phyloP scores from a whole-genome alignment of 108 stramenopile species.

The Skeletonema menzelii region DNA sequence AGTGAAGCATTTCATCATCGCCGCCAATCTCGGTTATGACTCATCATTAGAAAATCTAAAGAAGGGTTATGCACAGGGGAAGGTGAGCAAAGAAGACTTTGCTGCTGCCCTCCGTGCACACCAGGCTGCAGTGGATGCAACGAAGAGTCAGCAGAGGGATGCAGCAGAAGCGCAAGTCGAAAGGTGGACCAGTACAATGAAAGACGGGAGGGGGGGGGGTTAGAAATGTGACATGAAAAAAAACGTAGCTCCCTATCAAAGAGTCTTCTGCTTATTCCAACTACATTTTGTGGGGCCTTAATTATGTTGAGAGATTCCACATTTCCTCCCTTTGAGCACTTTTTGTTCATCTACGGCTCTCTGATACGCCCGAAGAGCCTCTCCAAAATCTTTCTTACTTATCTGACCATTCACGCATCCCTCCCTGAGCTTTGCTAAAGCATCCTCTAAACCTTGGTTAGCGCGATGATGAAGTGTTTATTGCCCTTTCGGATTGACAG shows the following conservation, averaged over 20 bases:
- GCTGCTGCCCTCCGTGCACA: neutral
- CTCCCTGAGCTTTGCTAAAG: neutral
- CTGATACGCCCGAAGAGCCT: neutral
- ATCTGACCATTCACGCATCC: neutral
- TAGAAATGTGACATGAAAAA: too few species aligned
- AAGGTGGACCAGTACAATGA: too few species aligned
- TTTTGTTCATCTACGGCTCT: too few species aligned
- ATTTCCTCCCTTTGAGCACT: too few species aligned
- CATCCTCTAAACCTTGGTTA: neutral
- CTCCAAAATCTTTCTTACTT: neutral
- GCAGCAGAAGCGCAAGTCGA: neutral
- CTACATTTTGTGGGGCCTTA: too few species aligned
- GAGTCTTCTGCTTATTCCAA: too few species aligned
- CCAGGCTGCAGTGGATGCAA: neutral
- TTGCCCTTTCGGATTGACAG: neutral
- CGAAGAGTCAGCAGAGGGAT: neutral
- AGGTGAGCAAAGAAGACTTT: neutral
- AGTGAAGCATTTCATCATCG: neutral
- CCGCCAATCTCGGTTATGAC: neutral
- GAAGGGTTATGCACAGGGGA: neutral
- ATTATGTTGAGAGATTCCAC: too few species aligned
- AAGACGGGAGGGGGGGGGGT: too few species aligned
- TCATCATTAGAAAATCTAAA: neutral
- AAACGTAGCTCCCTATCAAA: too few species aligned
- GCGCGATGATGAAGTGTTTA: slow-evolving; percentile 1